Percentiles rank a stretch among this genome's conserved stretches.
Conservation (phyloP, 441 rosid genomes). For the Populus hybrid region DNA sequence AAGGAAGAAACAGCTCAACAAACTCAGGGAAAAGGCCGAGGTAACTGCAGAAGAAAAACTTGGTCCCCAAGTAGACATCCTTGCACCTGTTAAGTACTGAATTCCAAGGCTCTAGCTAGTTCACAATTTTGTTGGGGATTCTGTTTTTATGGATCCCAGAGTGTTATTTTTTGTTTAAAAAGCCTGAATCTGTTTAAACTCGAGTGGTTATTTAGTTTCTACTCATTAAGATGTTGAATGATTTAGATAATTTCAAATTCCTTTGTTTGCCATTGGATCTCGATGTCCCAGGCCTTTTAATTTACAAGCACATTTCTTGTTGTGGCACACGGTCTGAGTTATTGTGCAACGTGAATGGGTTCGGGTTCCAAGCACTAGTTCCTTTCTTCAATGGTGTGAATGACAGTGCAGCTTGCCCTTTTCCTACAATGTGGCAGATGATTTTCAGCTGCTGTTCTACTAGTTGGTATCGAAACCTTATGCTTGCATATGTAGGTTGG, state of each 20-base stretch:
- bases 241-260: background rate
- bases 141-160: background rate
- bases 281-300: background rate
- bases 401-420: background rate
- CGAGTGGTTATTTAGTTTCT: background rate
- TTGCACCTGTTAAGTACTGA: conserved; percentile 65
- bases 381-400: background rate
- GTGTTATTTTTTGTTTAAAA: background rate
- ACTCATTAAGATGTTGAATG: background rate
- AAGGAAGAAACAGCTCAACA: conserved; percentile 72
- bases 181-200: background rate
- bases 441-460: background rate
- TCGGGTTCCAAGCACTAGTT: background rate
- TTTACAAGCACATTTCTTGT: background rate
- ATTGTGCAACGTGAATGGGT: background rate
- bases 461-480: background rate
- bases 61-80: conserved; percentile 59
- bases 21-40: conserved; percentile 68
- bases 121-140: conserved; percentile 29
- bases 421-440: background rate
- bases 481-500: background rate
- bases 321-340: background rate
- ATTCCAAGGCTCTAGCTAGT: conserved; percentile 8
- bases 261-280: background rate
- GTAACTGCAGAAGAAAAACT: conserved; percentile 73